Evolutionary conservation across 2,329 filamentous ascomycete genomes (phyloP), one percentile per base, ranked within the genome.

Genomic region (Arthrinium phaeospermum): DNA sequence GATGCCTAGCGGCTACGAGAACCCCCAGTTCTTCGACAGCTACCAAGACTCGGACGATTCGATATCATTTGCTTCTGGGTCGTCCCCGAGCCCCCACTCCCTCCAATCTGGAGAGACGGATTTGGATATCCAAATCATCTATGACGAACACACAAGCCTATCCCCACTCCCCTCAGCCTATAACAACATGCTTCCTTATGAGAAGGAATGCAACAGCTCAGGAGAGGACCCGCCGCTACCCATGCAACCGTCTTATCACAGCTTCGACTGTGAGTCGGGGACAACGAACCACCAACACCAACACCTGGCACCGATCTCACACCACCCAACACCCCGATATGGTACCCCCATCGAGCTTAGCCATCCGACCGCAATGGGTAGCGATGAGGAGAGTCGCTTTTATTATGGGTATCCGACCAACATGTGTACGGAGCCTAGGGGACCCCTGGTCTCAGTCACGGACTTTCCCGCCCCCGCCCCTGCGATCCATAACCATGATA

Each of bases 21-120:
- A n/a, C 7, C 53, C 14, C 27, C 57, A 41, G 19, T 64, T 64
- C 34, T 64, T 64, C 34, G 57, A 64, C 57, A 24, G 19, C 1
- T 64, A 64, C 19, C 57, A 12, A 13, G 57, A 64, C 34, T 64
- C 57, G 34, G 34, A 64, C n/a, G 34, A 64, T n/a, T 64, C 57
- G 34, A n/a, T 13, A 4, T 64, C 57, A 4, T 24, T 41, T 64
- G 34, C 8, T 41, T 64, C 57, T 41, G 30, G 57, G n/a, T 64
- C 34, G 13, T 6, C 34, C 34, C 57, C 19, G 3, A 19, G 34
- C 22, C 16, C n/a, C 34, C 57, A 57, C 51, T 34, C 27, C 51
- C 8, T 22, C 5, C 51, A 57, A 22, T 34, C 27, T 57, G 51
- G 14, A 19, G 27, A 27, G 51, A 30, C 16, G 10, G 27, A 57